These are phyloP conservation scores for Botrytis squamosa DNA, from an alignment of 2,329 filamentous ascomycete genomes.

Conservation along the genomic window DNA sequence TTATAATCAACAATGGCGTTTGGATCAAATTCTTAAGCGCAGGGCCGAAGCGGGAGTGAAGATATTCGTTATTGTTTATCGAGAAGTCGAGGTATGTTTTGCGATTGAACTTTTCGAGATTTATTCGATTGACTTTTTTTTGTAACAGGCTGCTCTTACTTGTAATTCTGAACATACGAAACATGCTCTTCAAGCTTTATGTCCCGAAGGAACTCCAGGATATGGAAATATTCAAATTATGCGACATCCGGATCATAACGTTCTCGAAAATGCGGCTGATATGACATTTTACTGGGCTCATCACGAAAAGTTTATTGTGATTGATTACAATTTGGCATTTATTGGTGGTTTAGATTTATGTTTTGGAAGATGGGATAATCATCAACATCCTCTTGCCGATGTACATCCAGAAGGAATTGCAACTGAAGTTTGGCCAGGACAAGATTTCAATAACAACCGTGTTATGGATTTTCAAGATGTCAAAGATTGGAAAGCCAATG, in stretches of 20 bases:
- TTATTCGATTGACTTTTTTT: conserved; percentile 17
- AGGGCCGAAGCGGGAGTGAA: conserved; percentile 90
- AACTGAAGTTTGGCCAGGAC: conserved; percentile 87
- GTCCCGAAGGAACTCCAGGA: conserved; percentile 76
- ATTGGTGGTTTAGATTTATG: conserved; percentile 94
- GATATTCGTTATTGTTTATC: conserved; percentile 91
- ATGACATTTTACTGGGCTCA: conserved; percentile 99
- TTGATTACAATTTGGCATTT: conserved; percentile 88
- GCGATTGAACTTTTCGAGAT: not conserved
- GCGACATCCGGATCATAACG: conserved; percentile 92
- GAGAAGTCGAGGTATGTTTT: conserved; percentile 53
- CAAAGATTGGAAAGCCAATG: conserved; percentile 87
- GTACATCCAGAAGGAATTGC: conserved; percentile 79
- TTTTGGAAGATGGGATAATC: conserved; percentile 90
- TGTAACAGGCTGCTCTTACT: conserved; percentile 71
- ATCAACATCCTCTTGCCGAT: conserved; percentile 82
- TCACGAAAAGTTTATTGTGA: conserved; percentile 95
- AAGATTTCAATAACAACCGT: conserved; percentile 97
- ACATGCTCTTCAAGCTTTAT: conserved; percentile 74
- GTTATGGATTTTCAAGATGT: conserved; percentile 95
- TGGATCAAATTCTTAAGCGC: conserved; percentile 84
- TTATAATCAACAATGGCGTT: conserved; percentile 77
- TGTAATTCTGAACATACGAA: conserved; percentile 95
- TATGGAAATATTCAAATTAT: conserved; percentile 86
- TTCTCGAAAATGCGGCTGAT: conserved; percentile 88